A percentile compares a stretch with the other conserved stretches of the same genome.
Evolutionary conservation across 169 alveolate genomes (phyloP).

Genomic region (Eimeria sp.): DNA sequence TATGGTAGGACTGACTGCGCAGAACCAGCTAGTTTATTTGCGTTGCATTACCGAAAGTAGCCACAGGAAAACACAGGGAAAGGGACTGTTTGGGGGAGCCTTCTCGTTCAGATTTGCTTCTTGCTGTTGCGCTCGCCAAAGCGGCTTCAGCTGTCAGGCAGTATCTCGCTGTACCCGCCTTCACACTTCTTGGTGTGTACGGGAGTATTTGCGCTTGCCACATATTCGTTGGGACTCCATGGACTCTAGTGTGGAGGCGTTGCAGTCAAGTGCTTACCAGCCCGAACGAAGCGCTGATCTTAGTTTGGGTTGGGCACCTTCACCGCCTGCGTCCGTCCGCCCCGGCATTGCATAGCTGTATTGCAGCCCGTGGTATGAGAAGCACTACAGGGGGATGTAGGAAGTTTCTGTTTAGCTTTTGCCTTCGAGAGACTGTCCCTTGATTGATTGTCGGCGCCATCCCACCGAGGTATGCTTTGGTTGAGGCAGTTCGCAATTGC

Average conservation of each 20-base stretch:
- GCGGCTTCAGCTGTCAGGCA: slow-evolving; percentile 33
- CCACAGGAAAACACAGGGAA: neutral
- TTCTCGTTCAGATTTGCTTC: neutral
- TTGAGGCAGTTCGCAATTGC: slow-evolving; percentile 12
- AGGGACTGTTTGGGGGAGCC: neutral
- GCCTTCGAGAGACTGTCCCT: neutral
- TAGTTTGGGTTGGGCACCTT: neutral
- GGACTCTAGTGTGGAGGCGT: neutral
- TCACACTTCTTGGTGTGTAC: neutral
- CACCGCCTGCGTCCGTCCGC: neutral
- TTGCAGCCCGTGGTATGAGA: slow-evolving; percentile 3
- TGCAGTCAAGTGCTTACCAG: neutral
- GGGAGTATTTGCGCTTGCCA: neutral
- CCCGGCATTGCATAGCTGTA: neutral
- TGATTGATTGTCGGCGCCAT: slow-evolving; percentile 8
- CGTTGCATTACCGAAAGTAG: slow-evolving; percentile 1
- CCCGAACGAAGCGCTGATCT: neutral
- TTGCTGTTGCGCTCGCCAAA: neutral
- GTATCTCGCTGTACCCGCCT: neutral
- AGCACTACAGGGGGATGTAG: slow-evolving; percentile 37
- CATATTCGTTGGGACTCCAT: neutral
- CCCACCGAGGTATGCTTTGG: slow-evolving; percentile 49
- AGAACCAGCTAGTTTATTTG: neutral
- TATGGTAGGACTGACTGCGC: neutral
- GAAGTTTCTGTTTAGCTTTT: neutral